Percentiles rank a stretch among this genome's conserved stretches.
These are phyloP conservation scores for Verbascum thapsus DNA, from an alignment of 257 asterid species.

Conservation along the genomic window DNA sequence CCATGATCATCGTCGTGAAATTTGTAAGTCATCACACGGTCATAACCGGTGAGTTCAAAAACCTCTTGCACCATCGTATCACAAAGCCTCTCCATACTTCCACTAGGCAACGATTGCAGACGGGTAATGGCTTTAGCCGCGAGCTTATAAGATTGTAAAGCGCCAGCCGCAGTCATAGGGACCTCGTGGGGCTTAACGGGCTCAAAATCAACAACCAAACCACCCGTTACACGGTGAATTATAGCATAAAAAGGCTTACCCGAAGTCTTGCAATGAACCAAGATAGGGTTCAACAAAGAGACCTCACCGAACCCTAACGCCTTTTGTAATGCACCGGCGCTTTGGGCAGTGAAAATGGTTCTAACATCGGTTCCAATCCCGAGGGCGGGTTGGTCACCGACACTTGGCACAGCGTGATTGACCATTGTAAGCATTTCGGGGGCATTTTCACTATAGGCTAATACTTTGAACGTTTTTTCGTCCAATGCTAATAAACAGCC, in stretches of 20 bases:
- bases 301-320: constrained; percentile 93
- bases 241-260: constrained; percentile 97
- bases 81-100: constrained; percentile 82
- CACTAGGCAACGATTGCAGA: constrained; percentile 87
- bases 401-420: constrained; percentile 84
- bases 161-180: constrained; percentile 99
- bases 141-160: constrained; percentile 89
- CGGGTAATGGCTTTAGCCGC: constrained; percentile 94
- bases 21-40: constrained; percentile 86
- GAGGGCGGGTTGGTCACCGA: constrained; percentile 73
- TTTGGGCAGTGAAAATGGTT: constrained; percentile 76
- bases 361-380: constrained; percentile 74
- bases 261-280: constrained; percentile 90
- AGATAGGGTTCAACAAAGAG: constrained; percentile 75
- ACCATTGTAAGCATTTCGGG: constrained; percentile 88
- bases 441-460: constrained; percentile 86
- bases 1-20: constrained; percentile 98
- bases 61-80: constrained; percentile 92
- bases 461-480: constrained; percentile 71
- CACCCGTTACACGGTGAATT: constrained; percentile 85
- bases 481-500: constrained; percentile 86
- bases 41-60: constrained; percentile 93
- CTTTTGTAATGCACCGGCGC: constrained; percentile 78
- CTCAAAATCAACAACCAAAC: constrained; percentile 87
- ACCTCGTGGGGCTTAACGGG: constrained; percentile 96